Percentiles rank a stretch among this genome's conserved stretches.
phyloP scores from a whole-genome alignment of 306 rosid species.

The Carpinus fangiana region DNA sequence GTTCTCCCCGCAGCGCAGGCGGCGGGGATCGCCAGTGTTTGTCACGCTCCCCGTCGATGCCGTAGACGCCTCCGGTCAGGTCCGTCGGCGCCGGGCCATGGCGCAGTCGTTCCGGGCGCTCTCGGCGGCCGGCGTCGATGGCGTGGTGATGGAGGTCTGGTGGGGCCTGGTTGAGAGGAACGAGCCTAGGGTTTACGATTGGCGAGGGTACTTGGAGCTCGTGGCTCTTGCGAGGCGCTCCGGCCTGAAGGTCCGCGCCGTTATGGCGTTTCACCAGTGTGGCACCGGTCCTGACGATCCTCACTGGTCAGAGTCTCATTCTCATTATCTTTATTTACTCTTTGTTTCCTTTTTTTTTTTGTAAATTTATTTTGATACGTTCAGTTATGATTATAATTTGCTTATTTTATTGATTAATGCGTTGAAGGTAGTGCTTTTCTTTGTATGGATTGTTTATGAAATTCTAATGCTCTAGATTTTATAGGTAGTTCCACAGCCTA shows the following conservation, averaged over 20 bases:
- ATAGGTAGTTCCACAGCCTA: no score
- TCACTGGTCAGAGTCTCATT: slow-evolving; percentile 49
- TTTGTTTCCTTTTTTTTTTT: no score
- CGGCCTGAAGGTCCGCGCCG: slow-evolving; percentile 75
- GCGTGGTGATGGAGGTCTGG: slow-evolving; percentile 87
- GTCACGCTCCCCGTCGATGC: slow-evolving; percentile 64
- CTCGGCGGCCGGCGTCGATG: slow-evolving; percentile 73
- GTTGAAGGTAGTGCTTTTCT: not conserved
- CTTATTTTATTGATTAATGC: not conserved
- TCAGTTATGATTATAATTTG: not conserved
- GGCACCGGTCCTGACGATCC: slow-evolving; percentile 57
- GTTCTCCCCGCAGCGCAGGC: slow-evolving; percentile 48
- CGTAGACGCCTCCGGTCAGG: slow-evolving; percentile 37
- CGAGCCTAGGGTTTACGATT: slow-evolving; percentile 64
- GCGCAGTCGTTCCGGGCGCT: slow-evolving; percentile 58
- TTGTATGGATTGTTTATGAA: not conserved
- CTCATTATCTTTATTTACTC: not conserved
- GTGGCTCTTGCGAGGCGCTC: slow-evolving; percentile 54
- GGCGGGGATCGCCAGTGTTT: slow-evolving; percentile 62
- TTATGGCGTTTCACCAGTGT: slow-evolving; percentile 72
- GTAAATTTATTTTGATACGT: not conserved
- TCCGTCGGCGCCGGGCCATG: slow-evolving; percentile 50
- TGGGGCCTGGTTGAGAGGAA: slow-evolving; percentile 90
- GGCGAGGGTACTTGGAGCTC: slow-evolving; percentile 74
- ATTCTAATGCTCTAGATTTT: not conserved